These are phyloP conservation scores for Ceratonia siliqua DNA, from an alignment of 306 rosid species.

Conservation along the genomic window DNA sequence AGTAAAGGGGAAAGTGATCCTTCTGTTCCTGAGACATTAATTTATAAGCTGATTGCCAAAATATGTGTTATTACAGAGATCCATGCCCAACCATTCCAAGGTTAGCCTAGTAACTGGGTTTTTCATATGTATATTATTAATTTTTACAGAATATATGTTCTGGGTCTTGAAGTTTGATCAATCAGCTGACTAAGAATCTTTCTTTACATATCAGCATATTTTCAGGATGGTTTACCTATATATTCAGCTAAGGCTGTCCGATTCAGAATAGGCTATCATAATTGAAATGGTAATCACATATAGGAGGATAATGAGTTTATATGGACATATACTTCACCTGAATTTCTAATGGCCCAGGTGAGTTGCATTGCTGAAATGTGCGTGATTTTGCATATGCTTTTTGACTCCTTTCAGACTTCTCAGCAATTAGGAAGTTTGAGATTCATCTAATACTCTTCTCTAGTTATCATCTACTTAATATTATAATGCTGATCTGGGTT, in stretches of 20 bases:
- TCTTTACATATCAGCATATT: constrained; percentile 55
- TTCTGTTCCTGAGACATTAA: constrained; percentile 53
- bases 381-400: constrained; percentile 8
- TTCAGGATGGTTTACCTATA: constrained; percentile 57
- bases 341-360: constrained; percentile 68
- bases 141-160: constrained; percentile 18
- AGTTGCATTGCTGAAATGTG: constrained; percentile 22
- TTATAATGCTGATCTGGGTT: background rate
- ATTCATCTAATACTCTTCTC: background rate
- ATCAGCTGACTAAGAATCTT: constrained; percentile 26
- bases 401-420: background rate
- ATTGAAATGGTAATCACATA: background rate
- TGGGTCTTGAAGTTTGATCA: constrained; percentile 19
- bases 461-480: background rate
- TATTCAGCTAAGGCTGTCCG: constrained; percentile 67
- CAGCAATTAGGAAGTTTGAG: background rate
- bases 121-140: background rate
- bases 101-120: constrained; percentile 39
- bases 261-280: constrained; percentile 54
- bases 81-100: constrained; percentile 62
- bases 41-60: constrained; percentile 51
- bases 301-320: constrained; percentile 30
- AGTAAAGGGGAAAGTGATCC: constrained; percentile 65
- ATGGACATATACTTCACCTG: constrained; percentile 70
- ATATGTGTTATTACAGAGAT: constrained; percentile 66